Evolutionary conservation across 805 yeast genomes (phyloP).

Genomic region (Ogataea nonfermentans): DNA sequence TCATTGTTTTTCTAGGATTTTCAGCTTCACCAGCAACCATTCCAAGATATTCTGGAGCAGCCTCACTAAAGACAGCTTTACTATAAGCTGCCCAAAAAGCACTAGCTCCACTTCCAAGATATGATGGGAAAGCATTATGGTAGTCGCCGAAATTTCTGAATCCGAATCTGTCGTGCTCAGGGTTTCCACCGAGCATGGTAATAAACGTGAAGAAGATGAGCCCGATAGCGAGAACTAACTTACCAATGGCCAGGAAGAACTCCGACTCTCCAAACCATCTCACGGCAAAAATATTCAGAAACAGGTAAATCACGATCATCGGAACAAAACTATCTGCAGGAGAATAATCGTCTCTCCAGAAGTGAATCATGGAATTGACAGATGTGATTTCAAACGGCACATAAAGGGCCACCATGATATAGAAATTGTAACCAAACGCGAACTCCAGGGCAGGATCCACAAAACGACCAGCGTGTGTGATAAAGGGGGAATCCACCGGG

Average conservation of each 20-base stretch:
- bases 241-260: slow-evolving; percentile 74
- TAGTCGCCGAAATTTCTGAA: slow-evolving; percentile 28
- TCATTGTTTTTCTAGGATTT: slow-evolving; percentile 55
- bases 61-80: slow-evolving; percentile 69
- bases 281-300: slow-evolving; percentile 72
- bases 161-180: slow-evolving; percentile 47
- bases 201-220: slow-evolving; percentile 71
- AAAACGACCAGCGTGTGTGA: slow-evolving; percentile 70
- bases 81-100: slow-evolving; percentile 70
- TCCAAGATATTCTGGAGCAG: slow-evolving; percentile 84
- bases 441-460: slow-evolving; percentile 74
- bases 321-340: slow-evolving; percentile 69
- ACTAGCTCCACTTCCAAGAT: slow-evolving; percentile 52
- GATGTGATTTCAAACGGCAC: slow-evolving; percentile 85
- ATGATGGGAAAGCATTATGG: slow-evolving; percentile 49
- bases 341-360: slow-evolving; percentile 74
- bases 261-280: slow-evolving; percentile 77
- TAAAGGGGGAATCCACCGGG: slow-evolving; percentile 77
- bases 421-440: slow-evolving; percentile 78
- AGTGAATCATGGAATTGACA: slow-evolving; percentile 74
- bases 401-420: slow-evolving; percentile 70
- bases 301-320: slow-evolving; percentile 60
- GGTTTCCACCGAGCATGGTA: slow-evolving; percentile 88
- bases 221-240: slow-evolving; percentile 72
- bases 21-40: slow-evolving; percentile 85